Conservation (phyloP, 2,329 filamentous ascomycete genomes). For the Hypoxylon sp. region DNA sequence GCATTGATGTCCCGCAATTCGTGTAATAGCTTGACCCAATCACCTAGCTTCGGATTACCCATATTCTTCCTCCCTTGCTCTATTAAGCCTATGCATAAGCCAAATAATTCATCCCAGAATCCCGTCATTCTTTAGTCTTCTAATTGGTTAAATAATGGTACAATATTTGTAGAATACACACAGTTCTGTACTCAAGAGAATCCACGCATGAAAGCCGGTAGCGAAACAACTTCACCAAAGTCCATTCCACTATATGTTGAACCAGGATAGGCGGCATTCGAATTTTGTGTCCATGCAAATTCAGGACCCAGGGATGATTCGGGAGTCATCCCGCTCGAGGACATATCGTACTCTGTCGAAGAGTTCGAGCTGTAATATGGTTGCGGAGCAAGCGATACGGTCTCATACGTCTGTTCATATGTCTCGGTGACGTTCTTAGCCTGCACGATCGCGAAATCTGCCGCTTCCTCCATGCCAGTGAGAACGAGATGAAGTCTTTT, state of each 20-base stretch:
- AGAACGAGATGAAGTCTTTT: constrained; percentile 32
- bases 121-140: background rate
- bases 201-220: constrained; percentile 14
- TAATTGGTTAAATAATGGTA: constrained; percentile 1
- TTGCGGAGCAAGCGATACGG: background rate
- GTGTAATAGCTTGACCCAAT: constrained; percentile 15
- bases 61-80: background rate
- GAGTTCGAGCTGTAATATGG: too few species aligned
- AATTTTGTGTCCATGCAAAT: constrained; percentile 12
- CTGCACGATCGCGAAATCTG: constrained; percentile 11
- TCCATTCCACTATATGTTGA: constrained; percentile 22
- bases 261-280: constrained; percentile 6
- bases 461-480: constrained; percentile 24
- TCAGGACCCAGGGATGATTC: too few species aligned
- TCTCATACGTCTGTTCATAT: too few species aligned
- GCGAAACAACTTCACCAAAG: constrained; percentile 9
- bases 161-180: too few species aligned
- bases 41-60: constrained; percentile 9
- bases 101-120: background rate
- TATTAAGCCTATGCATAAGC: background rate
- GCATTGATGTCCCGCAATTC: constrained; percentile 3
- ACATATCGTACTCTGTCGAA: too few species aligned
- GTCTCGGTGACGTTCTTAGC: background rate
- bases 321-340: too few species aligned
- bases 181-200: constrained; percentile 3